Evolutionary conservation across 495 filamentous ascomycete species (phyloP), one percentile per base, ranked within the genome.

Genomic region (Hypoxylon intermedium): DNA sequence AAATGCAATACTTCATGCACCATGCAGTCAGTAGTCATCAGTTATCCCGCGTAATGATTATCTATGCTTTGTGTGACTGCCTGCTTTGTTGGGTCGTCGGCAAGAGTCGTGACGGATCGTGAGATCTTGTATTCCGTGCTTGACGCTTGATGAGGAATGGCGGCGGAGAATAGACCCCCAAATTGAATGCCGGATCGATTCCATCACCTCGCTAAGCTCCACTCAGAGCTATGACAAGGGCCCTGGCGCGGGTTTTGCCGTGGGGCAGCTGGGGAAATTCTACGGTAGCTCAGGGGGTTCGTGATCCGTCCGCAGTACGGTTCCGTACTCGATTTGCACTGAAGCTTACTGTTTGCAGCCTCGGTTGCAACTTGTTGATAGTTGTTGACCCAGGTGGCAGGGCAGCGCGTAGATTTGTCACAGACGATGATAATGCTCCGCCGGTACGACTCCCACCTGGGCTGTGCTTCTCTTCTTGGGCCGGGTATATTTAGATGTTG

Each of bases 261-360:
- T 38, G 42, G 38, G 30, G 50, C 38, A 26, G 52, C 48, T 50
- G 48, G 53, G 60, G 60, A 53, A 54, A 58, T 58, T 54, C 53
- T 58, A 58, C 34, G 40, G 52, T 52, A 46, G 60, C 53, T 58
- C 53, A 48, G 53, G 54, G 60, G 61, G 55, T 65, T 59, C 55
- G 42, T 24, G 60, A 58, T 65, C 48, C 44, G 30, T 56, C 36
- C 40, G 28, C 31, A 33, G 60, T 37, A n/a, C n/a, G n/a, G n/a
- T n/a, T n/a, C n/a, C n/a, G n/a, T n/a, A 19, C 28, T 48, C 37
- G 55, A 65, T 65, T 51, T 55, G 40, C 55, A 46, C 47, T 46
- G 44, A 16, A 41, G 61, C 61, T 65, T 65, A 59, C 55, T 55
- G 50, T 55, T 58, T 58, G 48, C 44, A 54, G 54, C 31, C 34